Conservation (phyloP, 1,284 basidiomycete species). For the Macrocystidia cucumis region DNA sequence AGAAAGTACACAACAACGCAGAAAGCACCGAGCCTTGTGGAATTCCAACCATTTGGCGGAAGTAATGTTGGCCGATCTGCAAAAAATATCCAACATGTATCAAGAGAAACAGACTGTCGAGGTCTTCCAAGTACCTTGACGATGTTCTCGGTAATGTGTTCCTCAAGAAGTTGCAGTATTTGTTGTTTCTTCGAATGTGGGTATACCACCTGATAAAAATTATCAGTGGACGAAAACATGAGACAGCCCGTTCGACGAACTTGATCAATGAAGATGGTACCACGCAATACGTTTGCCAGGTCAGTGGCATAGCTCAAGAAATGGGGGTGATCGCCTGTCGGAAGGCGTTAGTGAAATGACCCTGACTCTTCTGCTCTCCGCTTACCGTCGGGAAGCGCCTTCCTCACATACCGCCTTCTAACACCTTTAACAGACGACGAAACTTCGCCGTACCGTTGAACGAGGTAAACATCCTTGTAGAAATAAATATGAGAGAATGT, state of each 20-base stretch:
- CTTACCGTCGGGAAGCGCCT: conserved; percentile 62
- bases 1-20: conserved; percentile 85
- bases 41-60: conserved; percentile 86
- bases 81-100: conserved; percentile 2
- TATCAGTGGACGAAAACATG: neutral
- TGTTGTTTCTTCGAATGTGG: conserved; percentile 46
- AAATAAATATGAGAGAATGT: neutral
- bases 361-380: neutral
- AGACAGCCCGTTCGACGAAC: conserved; percentile 29
- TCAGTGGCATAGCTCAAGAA: conserved; percentile 65
- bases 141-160: conserved; percentile 89
- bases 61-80: conserved; percentile 76
- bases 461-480: conserved; percentile 52
- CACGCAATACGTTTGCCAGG: conserved; percentile 58
- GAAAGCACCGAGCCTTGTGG: conserved; percentile 95
- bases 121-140: conserved; percentile 59
- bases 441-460: conserved; percentile 61
- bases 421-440: conserved; percentile 41
- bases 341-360: conserved; percentile 1
- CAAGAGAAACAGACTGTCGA: conserved; percentile 1
- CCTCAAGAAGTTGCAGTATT: conserved; percentile 70
- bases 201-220: conserved; percentile 47
- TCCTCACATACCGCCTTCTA: conserved; percentile 48
- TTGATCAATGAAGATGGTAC: conserved; percentile 84
- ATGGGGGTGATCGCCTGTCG: conserved; percentile 60